A percentile compares a stretch with the other conserved stretches of the same genome.
phyloP scores from a whole-genome alignment of 495 filamentous ascomycete species.

The Barbatosphaeria neglecta region DNA sequence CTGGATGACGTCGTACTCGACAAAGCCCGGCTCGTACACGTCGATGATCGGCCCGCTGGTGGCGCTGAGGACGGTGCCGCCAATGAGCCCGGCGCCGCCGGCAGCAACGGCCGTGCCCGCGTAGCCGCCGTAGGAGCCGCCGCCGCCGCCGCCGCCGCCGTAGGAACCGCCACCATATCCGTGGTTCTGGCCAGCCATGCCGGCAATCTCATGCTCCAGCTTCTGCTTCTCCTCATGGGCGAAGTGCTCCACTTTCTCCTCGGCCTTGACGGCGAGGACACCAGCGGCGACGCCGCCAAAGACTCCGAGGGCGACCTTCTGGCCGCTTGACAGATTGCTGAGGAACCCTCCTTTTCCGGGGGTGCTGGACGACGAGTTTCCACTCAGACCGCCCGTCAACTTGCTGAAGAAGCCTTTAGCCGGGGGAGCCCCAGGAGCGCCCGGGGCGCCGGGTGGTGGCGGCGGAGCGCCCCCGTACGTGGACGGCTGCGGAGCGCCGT shows the following conservation, averaged over 20 bases:
- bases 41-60: neutral
- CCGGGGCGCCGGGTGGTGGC: neutral
- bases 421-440: neutral
- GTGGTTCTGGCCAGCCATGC: too few relatives aligned
- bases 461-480: neutral
- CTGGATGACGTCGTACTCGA: neutral
- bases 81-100: neutral
- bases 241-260: neutral
- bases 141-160: neutral
- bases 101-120: neutral
- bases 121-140: neutral
- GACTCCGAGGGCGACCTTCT: neutral
- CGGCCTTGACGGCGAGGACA: neutral
- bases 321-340: neutral
- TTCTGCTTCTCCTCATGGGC: neutral
- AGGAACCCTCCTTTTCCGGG: neutral
- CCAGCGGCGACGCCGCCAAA: neutral
- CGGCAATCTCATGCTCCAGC: neutral
- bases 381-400: neutral
- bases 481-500: neutral
- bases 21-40: neutral
- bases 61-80: neutral
- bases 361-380: neutral
- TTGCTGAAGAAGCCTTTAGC: neutral
- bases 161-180: too few relatives aligned